phyloP scores from a whole-genome alignment of 2,329 filamentous ascomycete species.

The Bipolaris oryzae region DNA sequence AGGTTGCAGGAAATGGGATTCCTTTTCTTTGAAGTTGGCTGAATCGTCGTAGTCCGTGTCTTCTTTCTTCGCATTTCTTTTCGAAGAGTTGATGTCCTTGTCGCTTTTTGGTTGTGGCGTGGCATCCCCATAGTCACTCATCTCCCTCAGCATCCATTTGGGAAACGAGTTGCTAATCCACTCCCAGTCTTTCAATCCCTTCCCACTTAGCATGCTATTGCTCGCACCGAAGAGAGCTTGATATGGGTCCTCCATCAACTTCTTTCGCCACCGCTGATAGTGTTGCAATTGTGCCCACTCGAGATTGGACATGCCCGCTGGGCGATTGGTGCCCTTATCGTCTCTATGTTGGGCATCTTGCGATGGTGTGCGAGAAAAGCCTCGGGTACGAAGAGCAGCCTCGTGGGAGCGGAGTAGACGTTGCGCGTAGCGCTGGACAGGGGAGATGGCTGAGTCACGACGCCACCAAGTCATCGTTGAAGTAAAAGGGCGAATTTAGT shows the following conservation, averaged over 20 bases:
- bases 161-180: slow-evolving; percentile 40
- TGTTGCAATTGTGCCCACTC: slow-evolving; percentile 41
- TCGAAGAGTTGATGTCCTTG: background rate
- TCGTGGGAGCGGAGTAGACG: slow-evolving; percentile 32
- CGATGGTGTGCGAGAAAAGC: slow-evolving; percentile 36
- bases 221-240: slow-evolving; percentile 52
- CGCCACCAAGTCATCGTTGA: slow-evolving; percentile 39
- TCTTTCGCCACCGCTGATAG: slow-evolving; percentile 36
- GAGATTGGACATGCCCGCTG: slow-evolving; percentile 34
- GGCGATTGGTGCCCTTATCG: slow-evolving; percentile 21
- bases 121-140: slow-evolving; percentile 17
- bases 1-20: slow-evolving; percentile 23
- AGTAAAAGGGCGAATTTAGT: background rate
- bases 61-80: slow-evolving; percentile 24
- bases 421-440: slow-evolving; percentile 32
- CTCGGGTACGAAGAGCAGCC: slow-evolving; percentile 31
- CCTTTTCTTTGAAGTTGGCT: background rate
- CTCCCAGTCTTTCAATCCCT: slow-evolving; percentile 39
- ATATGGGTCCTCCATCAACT: slow-evolving; percentile 51
- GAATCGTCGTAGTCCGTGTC: slow-evolving; percentile 10
- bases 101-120: background rate
- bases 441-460: slow-evolving; percentile 33
- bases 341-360: slow-evolving; percentile 31
- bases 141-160: slow-evolving; percentile 41
- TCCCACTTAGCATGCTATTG: slow-evolving; percentile 42